Percentiles rank a stretch among this genome's conserved stretches.
These are phyloP conservation scores for Penicillium lagena DNA, from an alignment of 495 filamentous ascomycete species.

Conservation along the genomic window DNA sequence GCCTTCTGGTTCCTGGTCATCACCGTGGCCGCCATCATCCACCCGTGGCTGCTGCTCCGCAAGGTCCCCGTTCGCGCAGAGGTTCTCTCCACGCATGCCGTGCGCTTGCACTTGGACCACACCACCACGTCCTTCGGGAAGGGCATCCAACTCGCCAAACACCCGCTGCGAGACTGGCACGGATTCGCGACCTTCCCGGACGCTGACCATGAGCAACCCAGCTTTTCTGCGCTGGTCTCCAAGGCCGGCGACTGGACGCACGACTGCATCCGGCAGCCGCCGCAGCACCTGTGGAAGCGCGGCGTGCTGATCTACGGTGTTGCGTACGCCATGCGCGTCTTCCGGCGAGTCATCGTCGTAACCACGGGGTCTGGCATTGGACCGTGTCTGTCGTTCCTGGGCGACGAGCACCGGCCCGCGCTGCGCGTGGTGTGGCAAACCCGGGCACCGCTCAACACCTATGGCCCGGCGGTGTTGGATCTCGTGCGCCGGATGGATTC, in stretches of 20 bases:
- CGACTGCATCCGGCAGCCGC: constrained; percentile 54
- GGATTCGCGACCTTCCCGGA: constrained; percentile 70
- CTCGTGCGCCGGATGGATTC: constrained; percentile 44
- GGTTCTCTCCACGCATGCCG: constrained; percentile 60
- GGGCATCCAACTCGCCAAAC: constrained; percentile 41
- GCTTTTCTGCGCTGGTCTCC: constrained; percentile 65
- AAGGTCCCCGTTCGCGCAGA: constrained; percentile 55
- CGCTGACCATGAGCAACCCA: constrained; percentile 16
- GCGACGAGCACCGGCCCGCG: constrained; percentile 37
- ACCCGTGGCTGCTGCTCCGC: constrained; percentile 36
- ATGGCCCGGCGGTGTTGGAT: constrained; percentile 45
- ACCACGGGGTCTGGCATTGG: constrained; percentile 82
- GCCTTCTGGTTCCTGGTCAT: constrained; percentile 39
- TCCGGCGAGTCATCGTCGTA: constrained; percentile 64
- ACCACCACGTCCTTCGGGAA: constrained; percentile 38
- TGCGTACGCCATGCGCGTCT: constrained; percentile 64
- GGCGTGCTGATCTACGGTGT: constrained; percentile 59
- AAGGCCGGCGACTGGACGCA: constrained; percentile 84
- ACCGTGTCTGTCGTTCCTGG: constrained; percentile 47
- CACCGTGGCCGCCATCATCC: constrained; percentile 30
- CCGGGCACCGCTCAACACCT: constrained; percentile 46
- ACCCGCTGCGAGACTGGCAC: constrained; percentile 71
- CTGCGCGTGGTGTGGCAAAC: constrained; percentile 57
- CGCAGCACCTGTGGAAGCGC: constrained; percentile 39
- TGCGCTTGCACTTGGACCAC: constrained; percentile 65